Percentiles rank a stretch among this genome's conserved stretches.
These are phyloP conservation scores for Cenococcum geophilum DNA, from an alignment of 495 filamentous ascomycete genomes.

Conservation along the genomic window DNA sequence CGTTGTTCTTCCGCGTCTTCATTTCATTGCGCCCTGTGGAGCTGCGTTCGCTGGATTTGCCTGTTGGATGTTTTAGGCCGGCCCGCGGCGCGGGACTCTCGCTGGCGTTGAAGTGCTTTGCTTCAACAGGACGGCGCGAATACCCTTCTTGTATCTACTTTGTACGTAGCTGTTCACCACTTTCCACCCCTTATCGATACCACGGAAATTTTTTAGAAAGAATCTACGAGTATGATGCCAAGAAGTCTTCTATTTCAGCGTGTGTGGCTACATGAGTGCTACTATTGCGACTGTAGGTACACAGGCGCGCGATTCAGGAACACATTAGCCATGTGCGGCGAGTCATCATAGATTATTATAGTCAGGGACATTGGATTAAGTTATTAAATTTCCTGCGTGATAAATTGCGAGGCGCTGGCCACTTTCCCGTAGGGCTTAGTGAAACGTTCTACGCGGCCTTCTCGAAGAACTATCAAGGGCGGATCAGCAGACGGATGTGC, in stretches of 20 bases:
- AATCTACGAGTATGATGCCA: background rate
- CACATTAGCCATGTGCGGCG: background rate
- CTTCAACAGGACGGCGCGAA: background rate
- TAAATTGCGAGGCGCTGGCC: background rate
- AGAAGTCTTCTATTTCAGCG: background rate
- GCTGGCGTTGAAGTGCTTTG: background rate
- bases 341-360: background rate
- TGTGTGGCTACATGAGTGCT: background rate
- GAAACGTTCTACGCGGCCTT: background rate
- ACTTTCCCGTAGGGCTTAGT: background rate
- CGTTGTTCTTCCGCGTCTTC: slow-evolving; percentile 13
- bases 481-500: slow-evolving; percentile 8
- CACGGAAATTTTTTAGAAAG: background rate
- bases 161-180: slow-evolving; percentile 8
- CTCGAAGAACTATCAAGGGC: background rate
- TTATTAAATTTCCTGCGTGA: background rate
- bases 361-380: background rate
- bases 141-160: slow-evolving; percentile 32
- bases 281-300: background rate
- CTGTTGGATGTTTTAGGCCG: background rate
- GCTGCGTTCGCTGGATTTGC: background rate
- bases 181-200: background rate
- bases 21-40: slow-evolving; percentile 6
- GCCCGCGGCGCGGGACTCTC: slow-evolving; percentile 1
- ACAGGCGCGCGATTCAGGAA: background rate